phyloP scores from a whole-genome alignment of 2,329 filamentous ascomycete species.

The Aureobasidium sp. region DNA sequence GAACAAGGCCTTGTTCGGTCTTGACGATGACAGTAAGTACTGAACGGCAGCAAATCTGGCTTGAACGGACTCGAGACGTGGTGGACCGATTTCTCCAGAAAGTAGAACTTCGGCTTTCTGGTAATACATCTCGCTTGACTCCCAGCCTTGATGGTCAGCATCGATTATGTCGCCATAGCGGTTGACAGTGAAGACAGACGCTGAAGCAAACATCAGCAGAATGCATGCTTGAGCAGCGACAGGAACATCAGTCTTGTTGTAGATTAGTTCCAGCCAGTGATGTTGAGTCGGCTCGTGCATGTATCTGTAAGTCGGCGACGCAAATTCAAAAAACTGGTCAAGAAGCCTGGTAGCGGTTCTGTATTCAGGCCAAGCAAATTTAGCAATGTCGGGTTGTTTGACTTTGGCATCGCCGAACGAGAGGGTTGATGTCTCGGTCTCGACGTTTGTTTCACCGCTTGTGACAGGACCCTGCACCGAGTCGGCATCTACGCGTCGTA shows the following conservation, averaged over 20 bases:
- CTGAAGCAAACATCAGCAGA: conserved; percentile 61
- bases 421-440: conserved; percentile 45
- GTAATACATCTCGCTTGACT: conserved; percentile 33
- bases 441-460: background rate
- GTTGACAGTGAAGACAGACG: conserved; percentile 30
- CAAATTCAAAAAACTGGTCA: conserved; percentile 47
- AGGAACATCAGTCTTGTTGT: conserved; percentile 46
- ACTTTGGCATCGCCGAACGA: conserved; percentile 57
- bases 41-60: conserved; percentile 45
- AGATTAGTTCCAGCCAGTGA: conserved; percentile 53
- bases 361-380: conserved; percentile 46
- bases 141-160: conserved; percentile 21
- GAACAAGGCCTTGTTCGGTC: conserved; percentile 43
- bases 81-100: conserved; percentile 29
- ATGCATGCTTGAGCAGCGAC: conserved; percentile 53
- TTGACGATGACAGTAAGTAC: conserved; percentile 41
- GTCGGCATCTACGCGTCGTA: background rate
- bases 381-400: conserved; percentile 48
- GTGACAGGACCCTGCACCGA: background rate
- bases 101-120: conserved; percentile 30
- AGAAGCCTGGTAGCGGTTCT: conserved; percentile 36
- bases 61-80: conserved; percentile 41
- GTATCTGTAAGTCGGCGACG: conserved; percentile 50
- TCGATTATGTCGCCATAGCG: conserved; percentile 23
- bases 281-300: conserved; percentile 49